phyloP scores from a whole-genome alignment of 805 yeast species.

The Monosporozyma yasuniensis region DNA sequence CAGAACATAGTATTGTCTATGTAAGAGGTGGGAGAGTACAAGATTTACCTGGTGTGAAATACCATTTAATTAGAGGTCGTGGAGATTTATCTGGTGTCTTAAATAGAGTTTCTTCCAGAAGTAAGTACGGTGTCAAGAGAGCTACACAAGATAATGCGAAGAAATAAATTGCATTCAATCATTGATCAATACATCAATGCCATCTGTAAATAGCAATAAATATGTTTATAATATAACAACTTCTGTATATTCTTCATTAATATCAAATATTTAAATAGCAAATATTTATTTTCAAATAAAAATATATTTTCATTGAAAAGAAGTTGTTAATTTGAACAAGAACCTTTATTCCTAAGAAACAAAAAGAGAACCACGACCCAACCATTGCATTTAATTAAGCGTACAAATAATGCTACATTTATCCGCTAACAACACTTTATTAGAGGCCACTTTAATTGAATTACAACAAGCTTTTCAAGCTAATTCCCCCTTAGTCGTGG shows the following conservation, averaged over 20 bases:
- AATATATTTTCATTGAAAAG: background rate
- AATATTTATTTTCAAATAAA: too few species aligned
- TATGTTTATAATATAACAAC: too few species aligned
- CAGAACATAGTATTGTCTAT: conserved; percentile 91
- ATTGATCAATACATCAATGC: too few species aligned
- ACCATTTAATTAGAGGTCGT: conserved; percentile 79
- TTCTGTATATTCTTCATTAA: too few species aligned
- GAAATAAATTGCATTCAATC: background rate
- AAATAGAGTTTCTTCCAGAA: conserved; percentile 79
- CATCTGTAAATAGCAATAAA: too few species aligned
- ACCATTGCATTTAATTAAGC: conserved; percentile 18
- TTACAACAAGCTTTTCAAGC: conserved; percentile 24
- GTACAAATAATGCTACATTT: conserved; percentile 62
- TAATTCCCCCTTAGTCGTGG: conserved; percentile 38
- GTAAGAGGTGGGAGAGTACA: conserved; percentile 98
- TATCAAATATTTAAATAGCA: too few species aligned
- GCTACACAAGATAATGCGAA: conserved; percentile 36
- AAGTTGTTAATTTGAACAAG: too few species aligned
- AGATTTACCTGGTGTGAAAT: conserved; percentile 97
- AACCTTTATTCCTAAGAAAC: too few species aligned
- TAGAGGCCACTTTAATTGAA: conserved; percentile 72
- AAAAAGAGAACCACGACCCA: too few species aligned
- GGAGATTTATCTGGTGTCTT: conserved; percentile 93
- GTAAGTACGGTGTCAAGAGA: conserved; percentile 88
- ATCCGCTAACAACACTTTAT: conserved; percentile 72